Base-by-base conservation (phyloP, 495 filamentous ascomycete species). In the Penicillium desertorum region DNA sequence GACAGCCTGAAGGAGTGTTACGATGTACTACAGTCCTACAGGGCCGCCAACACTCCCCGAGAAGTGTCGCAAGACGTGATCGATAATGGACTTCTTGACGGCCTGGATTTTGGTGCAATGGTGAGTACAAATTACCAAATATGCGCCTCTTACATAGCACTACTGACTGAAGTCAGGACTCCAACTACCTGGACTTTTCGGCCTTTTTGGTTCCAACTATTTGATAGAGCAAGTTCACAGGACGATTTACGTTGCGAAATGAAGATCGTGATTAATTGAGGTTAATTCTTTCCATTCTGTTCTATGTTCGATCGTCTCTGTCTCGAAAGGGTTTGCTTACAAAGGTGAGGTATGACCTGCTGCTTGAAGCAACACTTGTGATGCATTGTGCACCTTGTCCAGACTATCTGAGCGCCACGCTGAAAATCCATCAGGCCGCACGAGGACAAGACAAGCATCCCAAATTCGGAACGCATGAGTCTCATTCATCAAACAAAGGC, bases 401-500 rank as follows among this genome's bases (percentile, higher is more conserved):
- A 30, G 25, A 30, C 25, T 14, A 50, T 30, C 41, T 37, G 41
- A 45, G n/a, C 58, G 29, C 64, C 64, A 67, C 12, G 64, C n/a
- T 17, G 62, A 45, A 55, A 50, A 51, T 7, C 30, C 46, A 55
- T 68, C 65, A 10, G 65, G 59, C 22, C 62, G 55, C 7, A 68
- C 45, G 6, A 68, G 45, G 5, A 61, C 58, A 9, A 54, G 2
- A 36, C 10, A 10, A 14, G 29, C 39, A 14, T 48, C 60, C 54
- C 58, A 66, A 22, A 69, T 25, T 6, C 37, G 23, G 11, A 30
- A n/a, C 8, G 41, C 61, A 14, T 51, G 30, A 7, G 16, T 16
- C 34, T 56, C 56, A 11, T 46, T 27, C 12, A 27, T 27, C 23
- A 60, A 30, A 39, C n/a, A 14, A 29, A 56, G 27, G 14, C 22